Evolutionary conservation across 1,284 basidiomycete species (phyloP), one percentile per base, ranked within the genome.

Genomic region (Earliella scabrosa): DNA sequence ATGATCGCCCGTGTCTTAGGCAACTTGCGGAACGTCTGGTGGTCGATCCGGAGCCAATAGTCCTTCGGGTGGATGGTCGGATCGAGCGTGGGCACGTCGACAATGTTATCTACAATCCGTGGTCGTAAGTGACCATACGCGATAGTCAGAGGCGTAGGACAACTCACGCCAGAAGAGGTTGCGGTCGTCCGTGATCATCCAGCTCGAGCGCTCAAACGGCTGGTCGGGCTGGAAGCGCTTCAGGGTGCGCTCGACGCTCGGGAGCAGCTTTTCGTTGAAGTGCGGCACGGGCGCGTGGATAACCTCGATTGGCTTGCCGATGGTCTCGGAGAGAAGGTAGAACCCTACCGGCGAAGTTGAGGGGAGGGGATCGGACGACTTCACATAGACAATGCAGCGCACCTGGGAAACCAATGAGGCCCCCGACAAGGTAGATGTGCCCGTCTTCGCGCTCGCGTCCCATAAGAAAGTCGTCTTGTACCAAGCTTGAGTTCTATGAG

Each of bases 11-110:
- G 66, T 18, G 72, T 68, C 23, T 68, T 62, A 2, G 75, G 76
- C 4, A 78, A 68, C 66, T 78, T 78, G 61, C 74, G 70, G 65
- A 78, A 78, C 4, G 75, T 76, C 65, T 78, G 73, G 56, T 73
- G 73, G 51, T 73, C 71, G 41, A 74, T 66, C 16, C 73, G 68
- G 34, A 74, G 69, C 55, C 67, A 72, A 5, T 75, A 62, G 49
- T 73, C 71, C 43, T 71, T 68, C 11, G 69, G 66, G 18, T 71
- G 69, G 24, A 67, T 56, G 35, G 65, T 65, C n/a, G 67, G 66
- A 34, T 67, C 63, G 8, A n/a, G 31, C 8, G 71, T 56, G 3
- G 54, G 54, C 4, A 48, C 52, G n/a, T 58, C 58, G 6, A 51
- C 54, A 43, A 76, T 73, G 39, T 71, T 67, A 55, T 76, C 69